These are phyloP conservation scores for Francoa sonchifolia DNA, from an alignment of 441 rosid genomes.

Conservation along the genomic window DNA sequence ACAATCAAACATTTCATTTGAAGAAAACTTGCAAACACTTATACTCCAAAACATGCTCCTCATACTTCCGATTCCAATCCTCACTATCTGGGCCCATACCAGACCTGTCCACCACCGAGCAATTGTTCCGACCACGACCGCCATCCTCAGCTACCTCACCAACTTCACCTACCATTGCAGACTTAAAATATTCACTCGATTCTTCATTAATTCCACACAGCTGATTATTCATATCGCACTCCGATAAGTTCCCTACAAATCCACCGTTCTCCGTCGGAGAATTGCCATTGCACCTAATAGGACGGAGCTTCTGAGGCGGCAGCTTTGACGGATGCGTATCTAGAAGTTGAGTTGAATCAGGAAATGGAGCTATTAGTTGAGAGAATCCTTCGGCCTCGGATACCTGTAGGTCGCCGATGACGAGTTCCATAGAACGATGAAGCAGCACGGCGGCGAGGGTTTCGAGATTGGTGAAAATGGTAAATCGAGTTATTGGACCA, in stretches of 20 bases:
- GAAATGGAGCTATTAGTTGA: conserved; percentile 37
- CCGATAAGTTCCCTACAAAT: neutral
- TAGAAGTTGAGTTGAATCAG: conserved; percentile 8
- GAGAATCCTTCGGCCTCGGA: conserved; percentile 20
- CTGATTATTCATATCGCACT: too few relatives aligned
- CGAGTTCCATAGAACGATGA: conserved; percentile 32
- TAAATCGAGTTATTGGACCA: too few relatives aligned
- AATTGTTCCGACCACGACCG: neutral
- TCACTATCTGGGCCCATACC: too few relatives aligned
- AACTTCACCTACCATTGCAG: neutral
- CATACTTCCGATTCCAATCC: too few relatives aligned
- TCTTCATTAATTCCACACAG: neutral
- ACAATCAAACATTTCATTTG: too few relatives aligned
- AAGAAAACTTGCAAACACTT: too few relatives aligned
- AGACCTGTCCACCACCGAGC: neutral
- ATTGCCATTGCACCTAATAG: neutral
- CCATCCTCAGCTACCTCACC: neutral
- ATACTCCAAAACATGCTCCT: too few relatives aligned
- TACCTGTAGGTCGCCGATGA: conserved; percentile 35
- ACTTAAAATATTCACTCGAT: neutral
- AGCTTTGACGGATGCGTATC: neutral
- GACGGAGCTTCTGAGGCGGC: neutral
- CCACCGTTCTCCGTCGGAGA: neutral
- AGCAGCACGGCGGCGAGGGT: neutral
- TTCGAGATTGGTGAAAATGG: conserved; percentile 6